Evolutionary conservation across 371 early-diverging fungal genomes (phyloP).

Genomic region (Paraphysoderma sedebokerense): DNA sequence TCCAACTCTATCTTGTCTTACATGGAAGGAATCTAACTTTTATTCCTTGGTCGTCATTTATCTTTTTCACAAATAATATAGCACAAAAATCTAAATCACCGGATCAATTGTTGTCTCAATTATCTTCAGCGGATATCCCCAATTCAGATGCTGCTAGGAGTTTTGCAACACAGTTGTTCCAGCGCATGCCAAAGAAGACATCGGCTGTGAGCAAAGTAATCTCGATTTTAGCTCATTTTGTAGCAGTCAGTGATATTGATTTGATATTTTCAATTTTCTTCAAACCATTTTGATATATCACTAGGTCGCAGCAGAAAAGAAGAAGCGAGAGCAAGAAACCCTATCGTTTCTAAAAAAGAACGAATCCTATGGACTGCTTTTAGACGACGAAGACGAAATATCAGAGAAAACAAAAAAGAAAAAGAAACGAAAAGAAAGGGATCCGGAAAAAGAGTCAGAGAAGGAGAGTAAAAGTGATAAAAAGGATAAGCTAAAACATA

Average conservation of each 20-base stretch:
- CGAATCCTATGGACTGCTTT: conserved; percentile 27
- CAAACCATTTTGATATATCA: too few species aligned
- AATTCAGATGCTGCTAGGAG: conserved; percentile 27
- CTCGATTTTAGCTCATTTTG: conserved; percentile 18
- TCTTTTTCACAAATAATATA: too few species aligned
- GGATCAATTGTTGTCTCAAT: too few species aligned
- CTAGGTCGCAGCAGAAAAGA: conserved; percentile 21
- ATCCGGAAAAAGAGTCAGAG: conserved; percentile 1
- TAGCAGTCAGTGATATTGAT: conserved; percentile 10
- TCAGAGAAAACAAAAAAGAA: background rate
- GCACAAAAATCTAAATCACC: too few species aligned
- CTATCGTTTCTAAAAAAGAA: conserved; percentile 35
- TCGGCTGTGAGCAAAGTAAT: conserved; percentile 39
- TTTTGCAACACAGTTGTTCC: conserved; percentile 37
- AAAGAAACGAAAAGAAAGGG: conserved; percentile 6
- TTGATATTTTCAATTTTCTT: too few species aligned
- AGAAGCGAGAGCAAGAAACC: conserved; percentile 34
- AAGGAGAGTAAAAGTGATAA: conserved; percentile 6
- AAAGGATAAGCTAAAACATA: conserved; percentile 8
- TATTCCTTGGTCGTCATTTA: background rate
- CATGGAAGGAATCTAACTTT: too few species aligned
- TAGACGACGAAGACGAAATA: conserved; percentile 28
- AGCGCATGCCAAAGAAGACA: conserved; percentile 22
- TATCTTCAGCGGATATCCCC: conserved; percentile 33
- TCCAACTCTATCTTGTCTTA: background rate